Percentiles rank a stretch among this genome's conserved stretches.
Evolutionary conservation across 208 protist species (phyloP).

Genomic region (Jaenimonas drosophilae): DNA sequence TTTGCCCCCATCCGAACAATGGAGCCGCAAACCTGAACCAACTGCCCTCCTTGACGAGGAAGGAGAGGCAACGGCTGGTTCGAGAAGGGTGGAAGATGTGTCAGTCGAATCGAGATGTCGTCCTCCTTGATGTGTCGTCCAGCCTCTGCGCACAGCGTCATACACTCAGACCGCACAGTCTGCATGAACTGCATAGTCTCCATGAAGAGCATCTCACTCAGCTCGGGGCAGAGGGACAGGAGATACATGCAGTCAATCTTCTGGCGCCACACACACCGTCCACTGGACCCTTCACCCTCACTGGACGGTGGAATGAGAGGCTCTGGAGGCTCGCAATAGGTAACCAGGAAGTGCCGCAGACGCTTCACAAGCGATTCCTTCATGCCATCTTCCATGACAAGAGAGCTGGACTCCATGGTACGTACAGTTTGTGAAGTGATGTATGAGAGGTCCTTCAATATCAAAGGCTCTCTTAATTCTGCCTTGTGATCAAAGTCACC

Average conservation of each 20-base stretch:
- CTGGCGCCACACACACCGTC: slow-evolving; percentile 38
- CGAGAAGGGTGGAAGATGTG: slow-evolving; percentile 46
- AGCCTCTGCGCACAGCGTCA: slow-evolving; percentile 40
- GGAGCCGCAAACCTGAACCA: slow-evolving; percentile 68
- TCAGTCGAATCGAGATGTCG: slow-evolving; percentile 55
- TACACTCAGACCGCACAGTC: slow-evolving; percentile 22
- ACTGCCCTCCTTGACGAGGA: slow-evolving; percentile 34
- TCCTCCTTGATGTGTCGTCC: slow-evolving; percentile 26
- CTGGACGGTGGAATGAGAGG: slow-evolving; percentile 9
- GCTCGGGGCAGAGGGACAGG: slow-evolving; percentile 29
- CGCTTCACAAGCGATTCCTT: background rate
- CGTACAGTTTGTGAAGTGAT: too few species aligned
- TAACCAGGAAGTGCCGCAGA: slow-evolving; percentile 40
- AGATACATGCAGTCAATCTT: slow-evolving; percentile 78
- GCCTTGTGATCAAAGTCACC: too few species aligned
- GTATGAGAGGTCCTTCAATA: too few species aligned
- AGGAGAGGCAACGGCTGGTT: slow-evolving; percentile 48
- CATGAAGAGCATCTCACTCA: slow-evolving; percentile 30
- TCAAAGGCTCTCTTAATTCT: too few species aligned
- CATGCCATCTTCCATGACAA: background rate
- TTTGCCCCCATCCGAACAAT: slow-evolving; percentile 79
- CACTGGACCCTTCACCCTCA: slow-evolving; percentile 4
- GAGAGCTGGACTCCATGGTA: background rate
- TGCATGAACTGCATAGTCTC: slow-evolving; percentile 35
- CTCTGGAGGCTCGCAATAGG: slow-evolving; percentile 48